Evolutionary conservation across 2,329 filamentous ascomycete genomes (phyloP).

Genomic region (Decorospora gaudefroyi): DNA sequence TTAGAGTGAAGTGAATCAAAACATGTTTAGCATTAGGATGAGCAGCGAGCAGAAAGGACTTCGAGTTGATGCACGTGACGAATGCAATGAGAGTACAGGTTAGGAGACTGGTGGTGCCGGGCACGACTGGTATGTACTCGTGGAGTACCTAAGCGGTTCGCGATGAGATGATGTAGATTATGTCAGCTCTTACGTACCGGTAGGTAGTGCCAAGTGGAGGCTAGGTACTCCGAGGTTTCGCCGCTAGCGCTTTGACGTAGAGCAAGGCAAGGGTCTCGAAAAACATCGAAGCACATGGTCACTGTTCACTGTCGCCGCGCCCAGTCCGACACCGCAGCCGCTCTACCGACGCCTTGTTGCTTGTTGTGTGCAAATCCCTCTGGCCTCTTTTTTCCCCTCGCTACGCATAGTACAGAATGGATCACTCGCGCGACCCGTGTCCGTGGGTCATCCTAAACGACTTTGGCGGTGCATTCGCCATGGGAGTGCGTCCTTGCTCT

Average conservation of each 20-base stretch:
- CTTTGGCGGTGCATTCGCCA: constrained; percentile 94
- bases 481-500: constrained; percentile 72
- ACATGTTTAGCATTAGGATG: too few species aligned
- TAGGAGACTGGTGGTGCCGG: too few species aligned
- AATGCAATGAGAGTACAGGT: too few species aligned
- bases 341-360: constrained; percentile 22
- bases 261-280: constrained; percentile 20
- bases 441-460: constrained; percentile 96
- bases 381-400: too few species aligned
- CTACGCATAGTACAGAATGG: constrained; percentile 60
- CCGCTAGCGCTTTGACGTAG: constrained; percentile 29
- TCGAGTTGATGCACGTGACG: too few species aligned
- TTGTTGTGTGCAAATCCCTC: too few species aligned
- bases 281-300: constrained; percentile 43
- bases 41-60: too few species aligned
- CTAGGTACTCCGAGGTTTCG: constrained; percentile 21
- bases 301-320: constrained; percentile 22
- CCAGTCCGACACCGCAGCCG: constrained; percentile 18
- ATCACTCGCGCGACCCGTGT: constrained; percentile 96
- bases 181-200: too few species aligned
- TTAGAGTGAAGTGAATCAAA: too few species aligned
- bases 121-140: too few species aligned
- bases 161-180: neutral
- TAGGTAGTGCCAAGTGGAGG: neutral
- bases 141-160: too few species aligned